Conservation (phyloP, 805 yeast genomes). For the Lachancea mirantina region DNA sequence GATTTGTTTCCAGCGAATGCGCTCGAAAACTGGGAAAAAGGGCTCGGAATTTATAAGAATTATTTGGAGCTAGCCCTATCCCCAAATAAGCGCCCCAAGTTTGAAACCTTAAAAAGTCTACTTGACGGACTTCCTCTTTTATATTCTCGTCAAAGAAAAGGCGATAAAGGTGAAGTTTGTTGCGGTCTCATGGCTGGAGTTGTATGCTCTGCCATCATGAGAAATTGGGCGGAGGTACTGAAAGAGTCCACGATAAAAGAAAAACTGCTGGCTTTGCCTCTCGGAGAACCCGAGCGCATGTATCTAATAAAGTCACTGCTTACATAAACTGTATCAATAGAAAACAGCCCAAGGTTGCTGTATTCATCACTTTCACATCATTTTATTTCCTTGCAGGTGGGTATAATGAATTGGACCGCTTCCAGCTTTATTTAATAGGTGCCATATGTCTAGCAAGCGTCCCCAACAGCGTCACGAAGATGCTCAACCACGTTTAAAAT, state of each 20-base stretch:
- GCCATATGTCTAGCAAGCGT: conserved; percentile 9
- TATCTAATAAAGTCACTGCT: conserved; percentile 20
- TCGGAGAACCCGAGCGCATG: conserved; percentile 25
- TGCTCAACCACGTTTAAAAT: conserved; percentile 76
- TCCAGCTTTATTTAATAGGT: background rate
- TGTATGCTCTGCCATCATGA: conserved; percentile 26
- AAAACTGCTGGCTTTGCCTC: conserved; percentile 16
- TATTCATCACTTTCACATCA: too few species aligned
- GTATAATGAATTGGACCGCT: too few species aligned
- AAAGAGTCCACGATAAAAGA: conserved; percentile 4
- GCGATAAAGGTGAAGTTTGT: conserved; percentile 39
- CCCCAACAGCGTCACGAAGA: conserved; percentile 49
- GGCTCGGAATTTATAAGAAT: conserved; percentile 51
- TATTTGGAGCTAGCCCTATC: conserved; percentile 36
- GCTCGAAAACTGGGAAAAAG: conserved; percentile 46
- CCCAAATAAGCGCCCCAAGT: conserved; percentile 13
- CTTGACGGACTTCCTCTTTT: conserved; percentile 41
- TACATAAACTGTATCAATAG: background rate
- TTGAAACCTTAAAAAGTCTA: conserved; percentile 34
- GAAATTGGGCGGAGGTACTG: conserved; percentile 15
- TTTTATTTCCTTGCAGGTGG: too few species aligned
- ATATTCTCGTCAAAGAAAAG: conserved; percentile 27
- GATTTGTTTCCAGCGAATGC: conserved; percentile 37
- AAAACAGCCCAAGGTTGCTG: too few species aligned
- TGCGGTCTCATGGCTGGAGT: conserved; percentile 45